Conservation (phyloP, 2,329 filamentous ascomycete genomes). For the Immersiporthe knoxdaviesiana region DNA sequence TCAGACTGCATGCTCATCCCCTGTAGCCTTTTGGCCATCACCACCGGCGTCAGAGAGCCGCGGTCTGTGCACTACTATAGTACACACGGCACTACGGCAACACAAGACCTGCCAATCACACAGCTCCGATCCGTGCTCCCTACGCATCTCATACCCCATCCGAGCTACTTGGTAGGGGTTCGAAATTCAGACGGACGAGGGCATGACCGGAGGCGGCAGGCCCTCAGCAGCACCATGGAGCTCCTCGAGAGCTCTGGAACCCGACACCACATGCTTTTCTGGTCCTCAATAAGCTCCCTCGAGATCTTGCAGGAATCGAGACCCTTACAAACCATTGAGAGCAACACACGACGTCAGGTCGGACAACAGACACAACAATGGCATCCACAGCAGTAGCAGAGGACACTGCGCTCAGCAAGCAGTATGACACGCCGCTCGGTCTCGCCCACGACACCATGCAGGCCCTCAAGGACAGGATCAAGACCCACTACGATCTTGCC, state of each 20-base stretch:
- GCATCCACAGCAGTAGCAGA: conserved; percentile 31
- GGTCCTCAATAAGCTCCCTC: background rate
- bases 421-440: conserved; percentile 51
- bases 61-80: background rate
- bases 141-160: background rate
- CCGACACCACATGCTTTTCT: background rate
- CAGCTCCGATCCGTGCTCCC: background rate
- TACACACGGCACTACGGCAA: background rate
- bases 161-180: background rate
- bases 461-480: conserved; percentile 60
- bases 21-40: background rate
- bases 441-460: conserved; percentile 51
- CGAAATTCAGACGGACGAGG: background rate
- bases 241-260: background rate
- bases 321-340: background rate
- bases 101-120: conserved; percentile 5
- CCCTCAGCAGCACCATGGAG: background rate
- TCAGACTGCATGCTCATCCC: background rate
- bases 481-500: conserved; percentile 63
- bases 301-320: background rate
- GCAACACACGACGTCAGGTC: background rate
- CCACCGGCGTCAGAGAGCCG: background rate
- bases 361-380: conserved; percentile 21
- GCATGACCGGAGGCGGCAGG: background rate
- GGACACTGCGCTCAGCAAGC: conserved; percentile 45